Percentiles rank a stretch among this genome's conserved stretches.
These are phyloP conservation scores for Fraxinus anomala DNA, from an alignment of 257 asterid genomes.

Conservation along the genomic window DNA sequence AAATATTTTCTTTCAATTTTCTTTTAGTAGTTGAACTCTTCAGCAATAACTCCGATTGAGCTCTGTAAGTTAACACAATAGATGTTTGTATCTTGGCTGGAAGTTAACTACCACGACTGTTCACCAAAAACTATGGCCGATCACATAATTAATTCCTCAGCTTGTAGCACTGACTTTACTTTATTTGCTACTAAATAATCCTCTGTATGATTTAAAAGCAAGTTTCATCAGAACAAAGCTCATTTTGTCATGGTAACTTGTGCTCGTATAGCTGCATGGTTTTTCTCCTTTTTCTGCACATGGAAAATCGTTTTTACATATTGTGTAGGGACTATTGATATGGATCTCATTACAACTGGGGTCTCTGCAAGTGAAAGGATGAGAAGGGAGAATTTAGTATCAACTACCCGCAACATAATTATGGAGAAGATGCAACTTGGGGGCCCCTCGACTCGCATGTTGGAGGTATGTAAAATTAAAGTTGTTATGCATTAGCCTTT, in stretches of 20 bases:
- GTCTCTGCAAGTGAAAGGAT: slow-evolving; percentile 98
- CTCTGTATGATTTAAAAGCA: not conserved
- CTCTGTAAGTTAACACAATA: not conserved
- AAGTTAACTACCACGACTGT: not conserved
- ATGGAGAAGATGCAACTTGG: slow-evolving; percentile 93
- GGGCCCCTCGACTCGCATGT: slow-evolving; percentile 69
- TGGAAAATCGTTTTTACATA: not conserved
- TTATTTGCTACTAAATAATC: not conserved
- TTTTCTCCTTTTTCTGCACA: slow-evolving; percentile 10
- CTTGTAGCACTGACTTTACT: not conserved
- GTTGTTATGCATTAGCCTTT: not conserved
- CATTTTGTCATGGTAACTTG: not conserved
- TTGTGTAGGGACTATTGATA: slow-evolving; percentile 83
- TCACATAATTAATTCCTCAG: not conserved
- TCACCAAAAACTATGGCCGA: not conserved
- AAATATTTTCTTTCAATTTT: slow-evolving; percentile 22
- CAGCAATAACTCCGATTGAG: not conserved
- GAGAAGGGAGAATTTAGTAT: slow-evolving; percentile 84
- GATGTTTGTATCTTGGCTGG: not conserved
- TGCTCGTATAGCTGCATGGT: not conserved
- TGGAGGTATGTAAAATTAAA: slow-evolving; percentile 63
- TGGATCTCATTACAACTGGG: slow-evolving; percentile 98
- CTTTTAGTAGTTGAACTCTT: not conserved
- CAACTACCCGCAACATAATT: slow-evolving; percentile 63
- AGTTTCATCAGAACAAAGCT: not conserved